Conservation (phyloP, 2,329 filamentous ascomycete genomes). For the Colletotrichum shisoi region DNA sequence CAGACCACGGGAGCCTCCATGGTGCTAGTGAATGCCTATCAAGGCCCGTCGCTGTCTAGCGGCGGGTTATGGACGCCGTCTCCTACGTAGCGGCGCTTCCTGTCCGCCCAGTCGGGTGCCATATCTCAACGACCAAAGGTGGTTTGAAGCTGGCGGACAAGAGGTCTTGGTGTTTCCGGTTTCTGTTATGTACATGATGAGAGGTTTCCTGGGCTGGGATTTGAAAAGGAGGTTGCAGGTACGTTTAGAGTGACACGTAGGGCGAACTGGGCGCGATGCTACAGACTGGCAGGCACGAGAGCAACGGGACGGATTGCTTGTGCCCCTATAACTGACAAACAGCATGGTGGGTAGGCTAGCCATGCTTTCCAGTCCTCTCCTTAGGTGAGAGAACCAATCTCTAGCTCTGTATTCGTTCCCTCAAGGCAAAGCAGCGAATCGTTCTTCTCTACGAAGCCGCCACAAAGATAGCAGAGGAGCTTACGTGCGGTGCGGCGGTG, state of each 20-base stretch:
- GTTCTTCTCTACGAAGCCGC: too few relatives aligned
- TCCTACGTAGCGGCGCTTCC: background rate
- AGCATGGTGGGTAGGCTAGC: background rate
- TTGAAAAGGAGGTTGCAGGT: too few relatives aligned
- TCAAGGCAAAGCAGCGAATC: background rate
- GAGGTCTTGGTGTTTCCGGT: background rate
- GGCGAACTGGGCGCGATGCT: background rate
- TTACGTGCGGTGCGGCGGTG: too few relatives aligned
- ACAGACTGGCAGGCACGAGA: background rate
- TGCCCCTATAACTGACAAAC: background rate
- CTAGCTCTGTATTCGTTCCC: too few relatives aligned
- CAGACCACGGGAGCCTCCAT: background rate
- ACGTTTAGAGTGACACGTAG: too few relatives aligned
- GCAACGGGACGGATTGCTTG: background rate
- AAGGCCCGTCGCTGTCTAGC: background rate
- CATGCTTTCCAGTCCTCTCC: too few relatives aligned
- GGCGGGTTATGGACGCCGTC: slow-evolving; percentile 1
- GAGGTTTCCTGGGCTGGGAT: background rate
- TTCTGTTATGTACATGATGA: background rate
- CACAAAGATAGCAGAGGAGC: too few relatives aligned
- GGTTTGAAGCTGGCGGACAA: slow-evolving; percentile 2
- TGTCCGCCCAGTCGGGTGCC: background rate
- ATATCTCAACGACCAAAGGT: background rate
- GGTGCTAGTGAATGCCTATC: background rate
- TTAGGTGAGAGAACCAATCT: background rate